Evolutionary conservation across 2,329 filamentous ascomycete genomes (phyloP), one percentile per base, ranked within the genome.

Genomic region (Aspergillus tanneri): DNA sequence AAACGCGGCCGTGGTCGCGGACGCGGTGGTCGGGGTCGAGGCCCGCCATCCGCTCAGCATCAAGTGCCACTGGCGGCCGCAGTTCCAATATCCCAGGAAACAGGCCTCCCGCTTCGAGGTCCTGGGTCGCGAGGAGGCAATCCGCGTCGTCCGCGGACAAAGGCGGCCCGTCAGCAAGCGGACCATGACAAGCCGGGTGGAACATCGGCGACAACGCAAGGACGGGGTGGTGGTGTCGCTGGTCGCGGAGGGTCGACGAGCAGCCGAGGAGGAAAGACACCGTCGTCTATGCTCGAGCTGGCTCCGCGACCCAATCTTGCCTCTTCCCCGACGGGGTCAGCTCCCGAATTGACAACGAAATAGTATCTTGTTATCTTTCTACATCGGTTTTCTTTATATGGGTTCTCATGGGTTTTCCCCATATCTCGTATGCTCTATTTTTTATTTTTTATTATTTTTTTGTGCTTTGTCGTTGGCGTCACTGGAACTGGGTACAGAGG

Each of bases 81-180:
- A 67, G 88, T 90, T 43, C 85, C 91, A 34, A 87, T 93, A 58
- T 96, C 89, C 16, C 96, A 96, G 67, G 87, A 89, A 40, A 90
- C 95, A 63, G 88, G 89, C 60, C 86, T 87, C 52, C 83, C 87
- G 60, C 83, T 90, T 9, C 68, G 70, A 43, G 79, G 80, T 38
- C 83, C 86, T 8, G 86, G 86, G n/a, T 88, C 88, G 27, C 81
- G 89, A 34, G 88, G 88, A 43, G 87, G 88, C 36, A 78, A 86
- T 1, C 82, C 86, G 16, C 80, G 90, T 58, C 95, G 95, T 69
- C 88, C 90, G 43, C 85, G 91, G 34, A 93, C 87, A 30, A 96
- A 96, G 67, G 86, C 88, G 28, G 87, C 92, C 64, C 88, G 89
- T 61, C 84, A 85, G 53, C 82, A 86, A 63, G 84, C 89, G 70